Conservation (phyloP, 108 stramenopile genomes). For the Aurantiochytrium sp. region DNA sequence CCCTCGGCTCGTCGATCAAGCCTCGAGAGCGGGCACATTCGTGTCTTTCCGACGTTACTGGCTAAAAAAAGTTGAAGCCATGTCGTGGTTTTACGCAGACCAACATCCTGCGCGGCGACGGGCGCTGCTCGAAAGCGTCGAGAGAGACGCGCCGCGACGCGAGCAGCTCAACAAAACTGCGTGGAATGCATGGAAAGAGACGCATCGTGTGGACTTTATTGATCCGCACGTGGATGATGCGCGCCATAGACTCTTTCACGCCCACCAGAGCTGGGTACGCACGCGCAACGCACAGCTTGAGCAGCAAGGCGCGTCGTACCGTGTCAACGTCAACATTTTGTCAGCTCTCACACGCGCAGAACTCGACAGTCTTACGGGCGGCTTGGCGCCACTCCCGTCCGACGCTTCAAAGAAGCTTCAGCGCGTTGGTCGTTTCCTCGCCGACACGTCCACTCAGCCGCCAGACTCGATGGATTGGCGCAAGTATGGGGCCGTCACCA, state of each 20-base stretch:
- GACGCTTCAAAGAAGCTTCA: neutral
- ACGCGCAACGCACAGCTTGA: neutral
- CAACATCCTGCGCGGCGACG: neutral
- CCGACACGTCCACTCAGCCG: neutral
- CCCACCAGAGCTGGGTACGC: neutral
- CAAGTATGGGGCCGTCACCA: slow-evolving; percentile 59
- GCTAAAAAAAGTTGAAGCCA: too few relatives aligned
- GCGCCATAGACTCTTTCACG: neutral
- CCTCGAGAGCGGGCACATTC: too few relatives aligned
- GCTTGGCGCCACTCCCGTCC: neutral
- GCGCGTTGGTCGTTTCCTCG: neutral
- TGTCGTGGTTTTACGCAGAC: slow-evolving; percentile 11
- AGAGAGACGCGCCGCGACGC: neutral
- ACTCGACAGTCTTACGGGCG: neutral
- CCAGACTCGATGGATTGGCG: neutral
- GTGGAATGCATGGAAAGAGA: neutral
- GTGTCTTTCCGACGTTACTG: too few relatives aligned
- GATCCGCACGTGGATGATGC: neutral
- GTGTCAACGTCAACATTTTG: neutral
- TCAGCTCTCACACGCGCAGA: neutral
- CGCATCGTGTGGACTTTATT: neutral
- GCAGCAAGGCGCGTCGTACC: neutral
- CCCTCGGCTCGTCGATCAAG: too few relatives aligned
- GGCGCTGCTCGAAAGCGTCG: neutral
- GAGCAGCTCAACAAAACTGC: neutral